A percentile compares a stretch with the other conserved stretches of the same genome.
Conservation (phyloP, 2,329 filamentous ascomycete species). For the Fusarium bulbicola region DNA sequence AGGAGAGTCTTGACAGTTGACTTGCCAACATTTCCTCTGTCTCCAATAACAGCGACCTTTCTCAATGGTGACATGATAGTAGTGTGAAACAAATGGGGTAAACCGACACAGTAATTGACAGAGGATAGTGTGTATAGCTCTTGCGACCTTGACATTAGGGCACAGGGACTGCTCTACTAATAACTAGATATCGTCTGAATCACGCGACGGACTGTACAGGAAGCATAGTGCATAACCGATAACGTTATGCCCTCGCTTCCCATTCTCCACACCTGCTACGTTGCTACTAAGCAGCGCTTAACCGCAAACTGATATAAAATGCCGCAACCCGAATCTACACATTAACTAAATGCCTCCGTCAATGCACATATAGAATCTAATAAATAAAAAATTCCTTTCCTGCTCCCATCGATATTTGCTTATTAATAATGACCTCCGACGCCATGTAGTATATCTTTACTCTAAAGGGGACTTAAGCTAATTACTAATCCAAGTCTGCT, state of each 20-base stretch:
- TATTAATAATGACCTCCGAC: too few relatives aligned
- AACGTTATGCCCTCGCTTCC: not conserved
- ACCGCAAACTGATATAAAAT: fast-evolving
- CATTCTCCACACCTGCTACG: not conserved
- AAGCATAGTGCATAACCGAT: too few relatives aligned
- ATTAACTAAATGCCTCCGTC: not conserved
- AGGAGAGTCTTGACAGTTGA: not conserved
- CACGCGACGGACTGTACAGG: fast-evolving
- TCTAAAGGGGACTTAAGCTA: too few relatives aligned
- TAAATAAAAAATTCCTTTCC: too few relatives aligned
- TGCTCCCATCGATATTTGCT: too few relatives aligned
- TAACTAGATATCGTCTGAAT: fast-evolving
- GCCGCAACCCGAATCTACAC: not conserved
- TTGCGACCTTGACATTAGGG: not conserved
- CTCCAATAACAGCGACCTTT: not conserved
- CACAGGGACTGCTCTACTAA: fast-evolving
- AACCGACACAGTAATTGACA: too few relatives aligned
- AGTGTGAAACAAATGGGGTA: fast-evolving
- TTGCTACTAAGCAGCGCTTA: not conserved
- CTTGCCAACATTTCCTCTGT: not conserved
- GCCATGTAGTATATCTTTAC: too few relatives aligned
- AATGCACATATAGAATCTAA: not conserved
- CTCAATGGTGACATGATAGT: not conserved
- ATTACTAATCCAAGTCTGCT: too few relatives aligned
- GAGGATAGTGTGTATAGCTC: fast-evolving